These are phyloP conservation scores for Xanthoparmelia taractica DNA, from an alignment of 495 filamentous ascomycete species.

Conservation along the genomic window DNA sequence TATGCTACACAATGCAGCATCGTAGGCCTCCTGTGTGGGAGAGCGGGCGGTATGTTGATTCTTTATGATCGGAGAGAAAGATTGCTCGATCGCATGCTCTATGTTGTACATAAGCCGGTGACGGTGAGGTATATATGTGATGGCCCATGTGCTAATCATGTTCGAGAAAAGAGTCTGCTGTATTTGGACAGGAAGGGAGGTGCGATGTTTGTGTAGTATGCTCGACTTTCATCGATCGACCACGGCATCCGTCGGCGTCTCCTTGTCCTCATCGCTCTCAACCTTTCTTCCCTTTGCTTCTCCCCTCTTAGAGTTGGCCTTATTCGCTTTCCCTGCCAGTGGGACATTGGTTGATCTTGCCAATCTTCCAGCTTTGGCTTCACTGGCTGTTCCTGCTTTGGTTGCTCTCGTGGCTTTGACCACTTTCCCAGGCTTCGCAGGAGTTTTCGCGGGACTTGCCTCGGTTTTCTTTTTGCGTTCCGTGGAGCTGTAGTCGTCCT, in stretches of 20 bases:
- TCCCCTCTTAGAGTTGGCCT: background rate
- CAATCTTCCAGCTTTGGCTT: background rate
- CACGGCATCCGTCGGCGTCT: background rate
- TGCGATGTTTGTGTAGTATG: background rate
- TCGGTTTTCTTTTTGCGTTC: background rate
- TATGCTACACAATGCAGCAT: background rate
- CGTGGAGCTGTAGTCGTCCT: background rate
- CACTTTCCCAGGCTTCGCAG: background rate
- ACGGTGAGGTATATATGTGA: background rate
- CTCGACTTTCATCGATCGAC: slow-evolving; percentile 1
- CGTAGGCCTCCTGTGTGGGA: background rate
- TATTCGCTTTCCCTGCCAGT: background rate
- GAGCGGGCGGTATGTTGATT: background rate
- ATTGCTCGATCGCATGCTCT: background rate
- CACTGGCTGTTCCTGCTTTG: background rate
- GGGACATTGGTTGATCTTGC: background rate
- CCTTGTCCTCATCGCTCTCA: background rate
- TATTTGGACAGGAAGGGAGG: background rate
- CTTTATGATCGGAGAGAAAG: background rate
- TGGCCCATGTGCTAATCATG: background rate
- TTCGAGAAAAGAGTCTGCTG: background rate
- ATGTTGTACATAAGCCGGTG: background rate
- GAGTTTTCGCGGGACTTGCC: background rate
- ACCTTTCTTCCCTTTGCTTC: background rate
- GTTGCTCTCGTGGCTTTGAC: background rate